Conservation (phyloP, 225 moss, liverwort and hornwort species). For the Sphagnum tenellum region DNA sequence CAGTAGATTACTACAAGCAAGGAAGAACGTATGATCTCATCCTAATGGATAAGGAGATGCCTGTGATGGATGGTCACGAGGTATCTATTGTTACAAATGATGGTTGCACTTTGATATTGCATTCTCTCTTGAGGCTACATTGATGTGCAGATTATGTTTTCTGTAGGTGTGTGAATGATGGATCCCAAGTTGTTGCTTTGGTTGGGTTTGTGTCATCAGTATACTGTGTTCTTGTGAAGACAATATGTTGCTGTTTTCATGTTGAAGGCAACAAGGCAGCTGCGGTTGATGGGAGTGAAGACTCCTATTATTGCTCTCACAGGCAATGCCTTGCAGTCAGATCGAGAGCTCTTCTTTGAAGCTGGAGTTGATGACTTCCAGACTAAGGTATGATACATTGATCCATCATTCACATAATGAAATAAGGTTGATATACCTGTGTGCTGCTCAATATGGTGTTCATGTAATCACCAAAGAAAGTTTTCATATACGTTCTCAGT, state of each 20-base stretch:
- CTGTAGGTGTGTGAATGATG: conserved; percentile 3
- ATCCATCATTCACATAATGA: too few species aligned
- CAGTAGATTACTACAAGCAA: conserved; percentile 56
- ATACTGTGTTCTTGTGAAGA: too few species aligned
- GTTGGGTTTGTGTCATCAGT: too few species aligned
- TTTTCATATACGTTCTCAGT: too few species aligned
- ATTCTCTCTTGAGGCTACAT: too few species aligned
- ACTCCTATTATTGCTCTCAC: conserved; percentile 75
- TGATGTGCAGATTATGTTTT: too few species aligned
- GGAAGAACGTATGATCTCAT: conserved; percentile 60
- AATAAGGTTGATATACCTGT: too few species aligned
- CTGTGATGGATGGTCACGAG: conserved; percentile 81
- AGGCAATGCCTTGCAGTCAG: conserved; percentile 61
- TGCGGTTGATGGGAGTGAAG: conserved; percentile 65
- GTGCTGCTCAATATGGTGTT: too few species aligned
- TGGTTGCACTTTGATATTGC: too few species aligned
- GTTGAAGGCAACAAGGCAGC: conserved; percentile 42
- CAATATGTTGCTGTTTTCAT: background rate
- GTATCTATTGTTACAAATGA: too few species aligned
- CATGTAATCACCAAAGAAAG: too few species aligned
- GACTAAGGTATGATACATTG: conserved; percentile 39
- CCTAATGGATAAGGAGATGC: conserved; percentile 84
- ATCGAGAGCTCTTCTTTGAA: conserved; percentile 62
- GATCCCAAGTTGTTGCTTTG: background rate
- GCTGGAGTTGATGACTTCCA: conserved; percentile 78